phyloP scores from a whole-genome alignment of 1,284 basidiomycete species.

The Ustilago crameri region DNA sequence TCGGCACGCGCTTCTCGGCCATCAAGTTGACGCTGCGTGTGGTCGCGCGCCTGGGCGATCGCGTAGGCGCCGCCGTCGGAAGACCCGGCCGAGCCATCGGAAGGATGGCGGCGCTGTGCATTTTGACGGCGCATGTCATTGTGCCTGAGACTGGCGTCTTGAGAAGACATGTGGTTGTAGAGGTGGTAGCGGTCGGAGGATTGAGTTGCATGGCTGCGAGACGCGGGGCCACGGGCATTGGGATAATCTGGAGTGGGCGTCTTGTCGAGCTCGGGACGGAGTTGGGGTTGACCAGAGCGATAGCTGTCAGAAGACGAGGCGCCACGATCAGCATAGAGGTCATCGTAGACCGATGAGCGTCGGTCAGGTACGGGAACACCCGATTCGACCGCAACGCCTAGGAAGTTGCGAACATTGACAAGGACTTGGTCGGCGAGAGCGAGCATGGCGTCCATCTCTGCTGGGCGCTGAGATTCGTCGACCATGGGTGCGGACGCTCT shows the following conservation, averaged over 20 bases:
- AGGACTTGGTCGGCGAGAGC: constrained; percentile 70
- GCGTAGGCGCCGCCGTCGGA: constrained; percentile 31
- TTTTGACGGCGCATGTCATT: constrained; percentile 28
- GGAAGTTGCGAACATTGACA: constrained; percentile 70
- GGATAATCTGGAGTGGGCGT: constrained; percentile 57
- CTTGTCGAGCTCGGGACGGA: constrained; percentile 56
- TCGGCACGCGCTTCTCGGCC: constrained; percentile 21
- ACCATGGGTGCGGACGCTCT: constrained; percentile 72
- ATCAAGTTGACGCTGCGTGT: constrained; percentile 41
- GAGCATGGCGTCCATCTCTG: constrained; percentile 68
- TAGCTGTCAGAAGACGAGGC: not conserved
- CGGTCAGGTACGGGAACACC: constrained; percentile 79
- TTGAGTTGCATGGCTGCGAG: constrained; percentile 15
- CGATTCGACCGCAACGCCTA: constrained; percentile 79
- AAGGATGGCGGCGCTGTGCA: constrained; percentile 38
- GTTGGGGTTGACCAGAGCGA: constrained; percentile 8
- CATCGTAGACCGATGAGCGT: constrained; percentile 57
- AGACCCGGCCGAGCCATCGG: constrained; percentile 39
- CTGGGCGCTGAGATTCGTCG: constrained; percentile 63
- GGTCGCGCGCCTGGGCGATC: constrained; percentile 37
- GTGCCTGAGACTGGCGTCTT: constrained; percentile 16
- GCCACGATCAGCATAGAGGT: constrained; percentile 40
- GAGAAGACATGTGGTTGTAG: constrained; percentile 5
- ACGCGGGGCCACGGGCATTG: constrained; percentile 21
- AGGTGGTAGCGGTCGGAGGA: constrained; percentile 23